phyloP scores from a whole-genome alignment of 2,329 filamentous ascomycete species.

The Eurotiales sp. region DNA sequence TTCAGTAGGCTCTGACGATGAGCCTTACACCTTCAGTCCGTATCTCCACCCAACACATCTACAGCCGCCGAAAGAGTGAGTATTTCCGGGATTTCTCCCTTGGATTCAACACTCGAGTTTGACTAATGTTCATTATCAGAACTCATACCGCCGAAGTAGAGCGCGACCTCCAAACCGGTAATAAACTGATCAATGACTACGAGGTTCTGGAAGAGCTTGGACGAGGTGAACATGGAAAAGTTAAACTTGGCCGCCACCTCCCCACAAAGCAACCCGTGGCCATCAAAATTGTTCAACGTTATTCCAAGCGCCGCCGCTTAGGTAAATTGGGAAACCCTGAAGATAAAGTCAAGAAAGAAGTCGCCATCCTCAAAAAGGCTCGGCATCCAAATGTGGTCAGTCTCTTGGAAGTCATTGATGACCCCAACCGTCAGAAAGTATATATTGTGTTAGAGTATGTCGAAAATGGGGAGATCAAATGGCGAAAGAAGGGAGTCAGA shows the following conservation, averaged over 20 bases:
- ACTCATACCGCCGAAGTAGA: slow-evolving; percentile 91
- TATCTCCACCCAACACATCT: slow-evolving; percentile 68
- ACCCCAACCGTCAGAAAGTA: slow-evolving; percentile 93
- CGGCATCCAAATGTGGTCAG: slow-evolving; percentile 96
- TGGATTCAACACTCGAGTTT: slow-evolving; percentile 2
- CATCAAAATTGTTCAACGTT: slow-evolving; percentile 97
- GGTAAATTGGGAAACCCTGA: slow-evolving; percentile 68
- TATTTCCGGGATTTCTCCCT: slow-evolving; percentile 11
- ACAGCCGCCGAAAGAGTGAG: slow-evolving; percentile 73
- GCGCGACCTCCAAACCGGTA: slow-evolving; percentile 79
- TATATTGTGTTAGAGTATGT: slow-evolving; percentile 97
- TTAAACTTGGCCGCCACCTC: slow-evolving; percentile 85
- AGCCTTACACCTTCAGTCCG: slow-evolving; percentile 49
- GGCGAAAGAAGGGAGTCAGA: slow-evolving; percentile 82
- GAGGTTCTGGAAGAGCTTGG: slow-evolving; percentile 96
- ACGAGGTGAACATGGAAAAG: slow-evolving; percentile 93
- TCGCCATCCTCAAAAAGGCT: slow-evolving; percentile 97
- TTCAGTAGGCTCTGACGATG: slow-evolving; percentile 34
- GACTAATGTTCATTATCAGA: slow-evolving; percentile 39
- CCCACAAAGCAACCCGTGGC: slow-evolving; percentile 75
- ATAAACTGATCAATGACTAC: slow-evolving; percentile 97
- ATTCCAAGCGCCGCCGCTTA: slow-evolving; percentile 88
- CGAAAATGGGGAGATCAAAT: slow-evolving; percentile 87
- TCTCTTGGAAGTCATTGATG: slow-evolving; percentile 93
- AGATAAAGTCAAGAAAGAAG: slow-evolving; percentile 82